These are phyloP conservation scores for Taphrina communis DNA, from an alignment of 1,139 yeast genomes.

Conservation along the genomic window DNA sequence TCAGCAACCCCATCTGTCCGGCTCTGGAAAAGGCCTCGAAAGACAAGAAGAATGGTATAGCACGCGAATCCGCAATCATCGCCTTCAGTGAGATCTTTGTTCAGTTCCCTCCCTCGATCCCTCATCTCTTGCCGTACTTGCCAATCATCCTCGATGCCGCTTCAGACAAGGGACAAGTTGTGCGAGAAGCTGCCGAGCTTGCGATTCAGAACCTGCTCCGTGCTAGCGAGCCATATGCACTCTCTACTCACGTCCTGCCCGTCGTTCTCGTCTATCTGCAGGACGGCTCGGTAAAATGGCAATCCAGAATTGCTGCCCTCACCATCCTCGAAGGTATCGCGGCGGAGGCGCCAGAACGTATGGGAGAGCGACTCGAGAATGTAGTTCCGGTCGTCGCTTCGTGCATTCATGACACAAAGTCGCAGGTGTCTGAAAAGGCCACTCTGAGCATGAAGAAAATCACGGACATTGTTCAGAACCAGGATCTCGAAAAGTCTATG, in stretches of 20 bases:
- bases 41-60: constrained; percentile 40
- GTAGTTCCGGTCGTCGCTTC: constrained; percentile 86
- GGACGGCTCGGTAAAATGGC: constrained; percentile 87
- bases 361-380: constrained; percentile 78
- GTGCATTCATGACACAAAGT: constrained; percentile 92
- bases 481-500: constrained; percentile 85
- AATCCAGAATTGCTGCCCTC: constrained; percentile 81
- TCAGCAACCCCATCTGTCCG: constrained; percentile 28
- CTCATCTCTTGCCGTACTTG: constrained; percentile 54
- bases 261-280: constrained; percentile 66
- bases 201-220: constrained; percentile 52
- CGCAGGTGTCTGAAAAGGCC: constrained; percentile 90
- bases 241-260: constrained; percentile 70
- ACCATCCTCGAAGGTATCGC: constrained; percentile 72
- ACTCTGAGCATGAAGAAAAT: constrained; percentile 69
- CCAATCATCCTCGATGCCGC: constrained; percentile 56
- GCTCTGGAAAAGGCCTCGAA: constrained; percentile 34
- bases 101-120: constrained; percentile 34
- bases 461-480: constrained; percentile 84
- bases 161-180: constrained; percentile 86
- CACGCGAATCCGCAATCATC: constrained; percentile 42
- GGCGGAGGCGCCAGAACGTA: constrained; percentile 81
- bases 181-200: constrained; percentile 72
- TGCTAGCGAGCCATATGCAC: constrained; percentile 67
- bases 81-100: constrained; percentile 33